A percentile compares a stretch with the other conserved stretches of the same genome.
Conservation (phyloP, 345 rosid genomes). For the Lumnitzera racemosa region DNA sequence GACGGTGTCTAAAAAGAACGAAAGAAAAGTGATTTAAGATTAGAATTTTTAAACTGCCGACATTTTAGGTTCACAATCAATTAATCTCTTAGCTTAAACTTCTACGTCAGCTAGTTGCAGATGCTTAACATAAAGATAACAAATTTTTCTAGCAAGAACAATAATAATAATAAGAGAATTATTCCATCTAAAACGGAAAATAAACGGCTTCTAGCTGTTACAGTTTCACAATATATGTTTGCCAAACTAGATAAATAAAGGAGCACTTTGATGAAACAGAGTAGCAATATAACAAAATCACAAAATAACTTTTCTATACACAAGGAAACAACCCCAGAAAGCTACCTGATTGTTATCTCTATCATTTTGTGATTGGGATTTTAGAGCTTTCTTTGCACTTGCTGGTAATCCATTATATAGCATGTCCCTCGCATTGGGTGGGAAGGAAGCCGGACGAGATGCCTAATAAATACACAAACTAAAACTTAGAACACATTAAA, state of each 20-base stretch:
- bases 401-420: constrained; percentile 61
- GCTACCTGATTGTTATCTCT: constrained; percentile 55
- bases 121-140: not conserved
- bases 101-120: not conserved
- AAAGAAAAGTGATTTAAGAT: not conserved
- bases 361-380: constrained; percentile 35
- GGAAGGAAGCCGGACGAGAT: constrained; percentile 62
- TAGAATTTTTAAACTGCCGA: not conserved
- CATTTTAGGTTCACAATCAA: not conserved
- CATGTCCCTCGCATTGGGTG: constrained; percentile 57
- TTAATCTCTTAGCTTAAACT: too few species aligned
- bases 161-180: not conserved
- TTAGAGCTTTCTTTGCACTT: constrained; percentile 53
- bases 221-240: too few species aligned
- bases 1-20: constrained; percentile 42
- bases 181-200: not conserved
- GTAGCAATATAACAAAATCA: too few species aligned
- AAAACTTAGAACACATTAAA: not conserved
- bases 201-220: too few species aligned
- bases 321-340: not conserved
- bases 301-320: too few species aligned
- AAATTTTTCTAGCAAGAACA: not conserved
- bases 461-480: constrained; percentile 31
- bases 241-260: too few species aligned
- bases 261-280: too few species aligned